Conservation (phyloP, 2,329 filamentous ascomycete species). For the Aurifilum marmelostoma region DNA sequence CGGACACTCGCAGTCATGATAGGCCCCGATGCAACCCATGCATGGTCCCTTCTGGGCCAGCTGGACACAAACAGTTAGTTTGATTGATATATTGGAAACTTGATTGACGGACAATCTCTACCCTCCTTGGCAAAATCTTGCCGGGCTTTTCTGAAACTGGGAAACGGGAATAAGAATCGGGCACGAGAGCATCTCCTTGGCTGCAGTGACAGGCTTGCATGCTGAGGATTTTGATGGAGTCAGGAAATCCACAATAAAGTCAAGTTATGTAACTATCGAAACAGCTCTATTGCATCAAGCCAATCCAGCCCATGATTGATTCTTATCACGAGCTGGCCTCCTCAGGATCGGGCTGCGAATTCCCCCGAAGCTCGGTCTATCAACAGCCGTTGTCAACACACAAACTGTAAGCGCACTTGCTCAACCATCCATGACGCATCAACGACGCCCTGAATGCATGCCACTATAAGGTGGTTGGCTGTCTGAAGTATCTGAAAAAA, state of each 20-base stretch:
- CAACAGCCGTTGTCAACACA: not conserved
- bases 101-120: not conserved
- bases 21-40: not conserved
- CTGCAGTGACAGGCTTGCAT: not conserved
- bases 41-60: not conserved
- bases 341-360: no score
- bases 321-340: not conserved
- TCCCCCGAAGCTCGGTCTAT: no score
- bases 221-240: not conserved
- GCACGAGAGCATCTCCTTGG: not conserved
- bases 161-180: not conserved
- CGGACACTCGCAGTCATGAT: no score
- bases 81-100: not conserved
- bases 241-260: not conserved
- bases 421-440: no score
- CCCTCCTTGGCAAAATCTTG: not conserved
- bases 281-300: not conserved
- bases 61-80: not conserved
- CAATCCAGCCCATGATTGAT: not conserved
- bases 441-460: not conserved
- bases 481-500: not conserved
- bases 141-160: not conserved
- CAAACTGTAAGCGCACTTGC: no score
- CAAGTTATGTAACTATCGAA: not conserved
- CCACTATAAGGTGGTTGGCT: not conserved